Evolutionary conservation across 1,284 basidiomycete species (phyloP).

Genomic region (Ustilago xerochloae): DNA sequence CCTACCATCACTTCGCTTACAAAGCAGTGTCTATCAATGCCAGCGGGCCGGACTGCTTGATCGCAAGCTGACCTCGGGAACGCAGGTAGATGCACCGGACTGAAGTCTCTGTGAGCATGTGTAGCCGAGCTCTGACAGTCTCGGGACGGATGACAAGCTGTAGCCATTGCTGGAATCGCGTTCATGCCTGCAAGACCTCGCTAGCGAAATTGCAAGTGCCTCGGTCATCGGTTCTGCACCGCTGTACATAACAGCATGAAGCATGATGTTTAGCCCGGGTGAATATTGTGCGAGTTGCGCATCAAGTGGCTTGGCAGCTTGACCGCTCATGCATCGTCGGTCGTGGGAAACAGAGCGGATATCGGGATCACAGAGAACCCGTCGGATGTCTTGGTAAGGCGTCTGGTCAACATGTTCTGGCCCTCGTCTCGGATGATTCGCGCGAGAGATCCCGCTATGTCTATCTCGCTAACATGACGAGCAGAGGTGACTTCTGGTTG

Average conservation of each 20-base stretch:
- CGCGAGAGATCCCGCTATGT: background rate
- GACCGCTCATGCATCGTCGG: background rate
- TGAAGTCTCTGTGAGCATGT: no score
- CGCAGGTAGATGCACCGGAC: no score
- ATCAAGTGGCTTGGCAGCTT: background rate
- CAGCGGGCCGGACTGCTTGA: no score
- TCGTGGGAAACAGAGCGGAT: constrained; percentile 2
- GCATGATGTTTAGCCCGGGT: background rate
- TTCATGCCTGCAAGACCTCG: constrained; percentile 3
- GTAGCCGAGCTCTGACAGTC: background rate
- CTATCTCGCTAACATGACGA: no score
- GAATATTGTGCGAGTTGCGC: background rate
- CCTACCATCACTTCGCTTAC: no score
- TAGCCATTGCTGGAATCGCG: background rate
- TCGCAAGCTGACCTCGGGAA: no score
- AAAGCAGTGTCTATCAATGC: no score
- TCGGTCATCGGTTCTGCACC: background rate
- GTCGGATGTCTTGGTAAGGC: background rate
- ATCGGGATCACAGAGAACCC: background rate
- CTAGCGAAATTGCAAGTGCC: background rate
- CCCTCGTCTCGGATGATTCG: background rate
- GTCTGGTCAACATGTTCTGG: background rate
- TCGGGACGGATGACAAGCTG: background rate
- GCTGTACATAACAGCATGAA: background rate
- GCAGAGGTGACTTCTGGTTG: no score